phyloP scores from a whole-genome alignment of 768 basidiomycete species.

The Tylopilus intermedius region DNA sequence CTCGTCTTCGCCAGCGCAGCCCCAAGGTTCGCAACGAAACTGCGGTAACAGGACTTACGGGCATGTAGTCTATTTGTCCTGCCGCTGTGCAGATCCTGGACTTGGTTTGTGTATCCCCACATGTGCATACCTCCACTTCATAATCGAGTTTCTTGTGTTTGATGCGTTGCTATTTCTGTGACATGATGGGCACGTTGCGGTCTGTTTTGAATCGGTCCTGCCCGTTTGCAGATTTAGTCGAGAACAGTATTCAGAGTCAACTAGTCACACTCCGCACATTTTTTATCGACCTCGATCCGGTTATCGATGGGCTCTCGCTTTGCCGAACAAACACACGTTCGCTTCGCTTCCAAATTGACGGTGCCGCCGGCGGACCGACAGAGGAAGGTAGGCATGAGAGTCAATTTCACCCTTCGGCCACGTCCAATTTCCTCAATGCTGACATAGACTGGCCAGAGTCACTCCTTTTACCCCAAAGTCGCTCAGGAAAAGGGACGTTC shows the following conservation, averaged over 20 bases:
- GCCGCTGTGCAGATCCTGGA: conserved; percentile 1
- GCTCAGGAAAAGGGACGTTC: conserved; percentile 35
- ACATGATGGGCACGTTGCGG: background rate
- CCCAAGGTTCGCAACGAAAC: background rate
- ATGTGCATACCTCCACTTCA: conserved; percentile 5
- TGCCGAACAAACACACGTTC: conserved; percentile 23
- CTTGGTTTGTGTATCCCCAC: conserved; percentile 5
- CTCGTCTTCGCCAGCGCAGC: conserved; percentile 4
- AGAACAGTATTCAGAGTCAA: background rate
- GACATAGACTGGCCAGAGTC: conserved; percentile 11
- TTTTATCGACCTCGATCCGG: conserved; percentile 9
- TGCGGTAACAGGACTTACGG: background rate
- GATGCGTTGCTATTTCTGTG: background rate
- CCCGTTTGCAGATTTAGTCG: background rate
- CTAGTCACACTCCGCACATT: background rate
- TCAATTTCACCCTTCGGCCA: background rate
- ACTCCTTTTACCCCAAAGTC: conserved; percentile 36
- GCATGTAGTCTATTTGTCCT: background rate
- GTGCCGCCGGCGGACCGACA: conserved; percentile 31
- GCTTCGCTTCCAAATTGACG: conserved; percentile 30
- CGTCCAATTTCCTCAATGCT: background rate
- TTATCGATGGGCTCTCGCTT: conserved; percentile 20
- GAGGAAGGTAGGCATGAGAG: conserved; percentile 24
- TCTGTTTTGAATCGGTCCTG: conserved; percentile 11
- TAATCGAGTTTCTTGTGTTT: conserved; percentile 11